A percentile compares a stretch with the other conserved stretches of the same genome.
Conservation (phyloP, 345 rosid genomes). For the Angophora floribunda region DNA sequence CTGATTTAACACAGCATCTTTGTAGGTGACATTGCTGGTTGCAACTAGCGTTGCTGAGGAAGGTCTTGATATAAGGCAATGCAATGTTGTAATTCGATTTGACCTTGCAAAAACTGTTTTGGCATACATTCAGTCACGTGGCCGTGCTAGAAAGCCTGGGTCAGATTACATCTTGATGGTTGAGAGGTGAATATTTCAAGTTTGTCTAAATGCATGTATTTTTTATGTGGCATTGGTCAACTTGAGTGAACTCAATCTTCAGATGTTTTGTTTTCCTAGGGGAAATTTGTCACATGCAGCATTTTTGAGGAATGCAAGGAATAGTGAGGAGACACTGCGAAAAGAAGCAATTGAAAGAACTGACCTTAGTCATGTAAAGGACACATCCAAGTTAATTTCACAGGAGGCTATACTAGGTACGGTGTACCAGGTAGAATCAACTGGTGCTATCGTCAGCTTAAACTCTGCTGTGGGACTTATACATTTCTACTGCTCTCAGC, state of each 20-base stretch:
- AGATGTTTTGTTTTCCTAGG: slow-evolving; percentile 21
- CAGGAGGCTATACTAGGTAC: slow-evolving; percentile 72
- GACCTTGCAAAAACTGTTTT: slow-evolving; percentile 99
- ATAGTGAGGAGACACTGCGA: slow-evolving; percentile 94
- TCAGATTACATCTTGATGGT: slow-evolving; percentile 98
- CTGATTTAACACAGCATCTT: slow-evolving; percentile 2
- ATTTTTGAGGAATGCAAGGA: slow-evolving; percentile 89
- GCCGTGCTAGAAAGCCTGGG: slow-evolving; percentile 99
- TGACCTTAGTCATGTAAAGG: slow-evolving; percentile 91
- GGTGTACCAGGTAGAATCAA: slow-evolving; percentile 85
- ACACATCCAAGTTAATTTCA: slow-evolving; percentile 75
- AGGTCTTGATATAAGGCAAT: slow-evolving; percentile 98
- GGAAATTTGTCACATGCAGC: slow-evolving; percentile 80
- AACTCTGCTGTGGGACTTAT: slow-evolving; percentile 95
- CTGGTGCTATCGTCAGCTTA: slow-evolving; percentile 97
- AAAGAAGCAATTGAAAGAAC: slow-evolving; percentile 98
- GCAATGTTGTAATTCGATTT: slow-evolving; percentile 97
- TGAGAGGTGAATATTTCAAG: slow-evolving; percentile 56
- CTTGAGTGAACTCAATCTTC: neutral
- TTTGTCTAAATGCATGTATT: neutral
- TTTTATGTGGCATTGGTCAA: neutral
- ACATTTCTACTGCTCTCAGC: slow-evolving; percentile 95
- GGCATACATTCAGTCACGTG: slow-evolving; percentile 97
- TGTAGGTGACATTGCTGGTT: slow-evolving; percentile 82
- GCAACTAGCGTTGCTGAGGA: slow-evolving; percentile 99